Evolutionary conservation across 345 rosid genomes (phyloP), one percentile per base, ranked within the genome.

Genomic region (Rhodamnia rubescens): DNA sequence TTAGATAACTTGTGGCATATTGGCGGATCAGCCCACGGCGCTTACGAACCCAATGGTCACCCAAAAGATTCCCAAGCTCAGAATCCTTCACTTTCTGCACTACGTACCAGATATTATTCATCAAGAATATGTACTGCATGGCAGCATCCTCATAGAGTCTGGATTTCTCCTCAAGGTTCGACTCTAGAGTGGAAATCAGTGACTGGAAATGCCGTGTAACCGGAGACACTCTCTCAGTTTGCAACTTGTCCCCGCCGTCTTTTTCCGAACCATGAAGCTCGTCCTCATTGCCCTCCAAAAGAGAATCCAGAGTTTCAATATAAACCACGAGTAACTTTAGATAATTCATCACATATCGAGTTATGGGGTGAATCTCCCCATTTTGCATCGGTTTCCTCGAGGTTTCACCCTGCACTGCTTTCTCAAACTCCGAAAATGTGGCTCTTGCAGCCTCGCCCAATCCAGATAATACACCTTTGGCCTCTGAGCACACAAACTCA

Each of bases 261-360:
- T 80, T 86, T 85, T 85, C 88, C 85, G 88, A 86, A 84, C 84
- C 91, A 56, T 83, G 78, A 11, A 85, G 82, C 18, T 92, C 93
- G 57, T 90, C 90, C 29, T 92, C 93, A 36, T 92, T 91, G 53
- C 86, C 86, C 85, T 92, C 94, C 87, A 94, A 82, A 85, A 97
- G 94, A 5, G 87, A 92, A 88, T 95, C 92, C 84, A 97, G 64
- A 75, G 96, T 92, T 52, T 95, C 99, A 26, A 95, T 98, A 81
- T 96, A 97, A 91, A 96, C 98, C 85, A 97, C 99, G 86, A 96
- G 91, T 89, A 97, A 84, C 85, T 92, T 95, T 88, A 97, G 90
- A 87, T 97, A 97, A 88, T 97, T 97, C 99, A 97, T 93, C 89
- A 97, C 98, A 75, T 96, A 97, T 5, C 99, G 95, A 8, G 98